Evolutionary conservation across 805 yeast genomes (phyloP).

Genomic region (Saccharomycopsis javanensis): DNA sequence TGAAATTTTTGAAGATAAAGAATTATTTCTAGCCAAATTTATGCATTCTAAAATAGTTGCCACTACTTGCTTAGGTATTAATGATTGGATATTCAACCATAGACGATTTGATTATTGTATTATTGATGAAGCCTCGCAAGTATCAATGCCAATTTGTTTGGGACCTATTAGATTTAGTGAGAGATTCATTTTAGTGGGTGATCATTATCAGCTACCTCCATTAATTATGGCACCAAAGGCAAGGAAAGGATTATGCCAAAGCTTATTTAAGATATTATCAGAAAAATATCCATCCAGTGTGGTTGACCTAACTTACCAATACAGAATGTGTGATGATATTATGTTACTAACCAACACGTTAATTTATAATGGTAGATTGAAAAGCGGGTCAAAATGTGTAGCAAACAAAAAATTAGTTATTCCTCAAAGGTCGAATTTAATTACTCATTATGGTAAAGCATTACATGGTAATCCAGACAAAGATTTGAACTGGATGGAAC

Average conservation of each 20-base stretch:
- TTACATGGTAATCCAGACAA: constrained; percentile 12
- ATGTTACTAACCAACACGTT: constrained; percentile 74
- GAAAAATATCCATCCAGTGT: constrained; percentile 66
- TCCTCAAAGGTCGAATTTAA: constrained; percentile 31
- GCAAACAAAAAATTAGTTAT: constrained; percentile 47
- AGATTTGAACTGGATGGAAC: constrained; percentile 43
- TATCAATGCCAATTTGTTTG: constrained; percentile 79
- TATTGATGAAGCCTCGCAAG: constrained; percentile 94
- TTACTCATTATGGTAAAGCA: constrained; percentile 14
- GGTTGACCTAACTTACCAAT: constrained; percentile 72
- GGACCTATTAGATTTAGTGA: constrained; percentile 79
- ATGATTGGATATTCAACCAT: constrained; percentile 47
- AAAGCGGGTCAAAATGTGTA: constrained; percentile 62
- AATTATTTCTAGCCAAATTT: constrained; percentile 39
- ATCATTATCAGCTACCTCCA: constrained; percentile 90
- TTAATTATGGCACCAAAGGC: constrained; percentile 66
- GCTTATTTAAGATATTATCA: constrained; percentile 67
- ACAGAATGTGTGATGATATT: constrained; percentile 86
- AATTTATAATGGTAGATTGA: constrained; percentile 64
- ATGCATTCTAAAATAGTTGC: constrained; percentile 69
- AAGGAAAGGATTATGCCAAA: constrained; percentile 47
- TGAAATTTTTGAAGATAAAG: constrained; percentile 21
- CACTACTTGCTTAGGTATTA: constrained; percentile 74
- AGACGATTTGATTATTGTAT: constrained; percentile 82
- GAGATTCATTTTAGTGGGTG: constrained; percentile 89